Evolutionary conservation across 805 yeast species (phyloP).

Genomic region (Novakomyces olei): DNA sequence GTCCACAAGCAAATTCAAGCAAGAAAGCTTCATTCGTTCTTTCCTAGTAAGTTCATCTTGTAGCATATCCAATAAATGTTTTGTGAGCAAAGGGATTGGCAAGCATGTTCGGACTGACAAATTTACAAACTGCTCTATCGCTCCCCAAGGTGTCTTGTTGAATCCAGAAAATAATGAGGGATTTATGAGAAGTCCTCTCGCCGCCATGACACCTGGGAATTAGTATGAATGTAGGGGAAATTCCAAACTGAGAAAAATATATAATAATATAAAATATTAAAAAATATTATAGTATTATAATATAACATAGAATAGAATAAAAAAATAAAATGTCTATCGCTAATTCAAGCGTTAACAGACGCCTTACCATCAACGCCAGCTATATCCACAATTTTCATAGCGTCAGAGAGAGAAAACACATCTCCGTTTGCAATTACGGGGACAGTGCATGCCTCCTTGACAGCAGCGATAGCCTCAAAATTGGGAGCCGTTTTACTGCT

Average conservation of each 20-base stretch:
- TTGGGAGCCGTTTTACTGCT: slow-evolving; percentile 69
- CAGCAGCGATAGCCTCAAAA: slow-evolving; percentile 51
- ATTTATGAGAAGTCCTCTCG: slow-evolving; percentile 62
- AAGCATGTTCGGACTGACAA: slow-evolving; percentile 58
- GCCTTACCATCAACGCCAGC: slow-evolving; percentile 79
- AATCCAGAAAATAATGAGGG: slow-evolving; percentile 74
- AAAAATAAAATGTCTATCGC: too few relatives aligned
- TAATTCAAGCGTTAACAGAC: too few relatives aligned
- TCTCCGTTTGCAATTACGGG: slow-evolving; percentile 99
- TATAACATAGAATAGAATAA: too few relatives aligned
- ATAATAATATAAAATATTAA: too few relatives aligned
- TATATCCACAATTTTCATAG: slow-evolving; percentile 31
- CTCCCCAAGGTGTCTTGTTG: slow-evolving; percentile 67
- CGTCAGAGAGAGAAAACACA: slow-evolving; percentile 48
- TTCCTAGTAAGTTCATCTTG: slow-evolving; percentile 22
- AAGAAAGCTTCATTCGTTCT: slow-evolving; percentile 14
- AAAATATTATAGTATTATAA: too few relatives aligned
- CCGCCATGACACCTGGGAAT: slow-evolving; percentile 97
- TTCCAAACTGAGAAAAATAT: too few relatives aligned
- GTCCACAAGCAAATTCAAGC: slow-evolving; percentile 13
- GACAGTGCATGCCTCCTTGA: slow-evolving; percentile 33
- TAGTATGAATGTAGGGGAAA: too few relatives aligned
- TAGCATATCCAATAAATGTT: slow-evolving; percentile 75
- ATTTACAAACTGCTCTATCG: slow-evolving; percentile 66
- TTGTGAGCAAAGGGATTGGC: slow-evolving; percentile 67